Evolutionary conservation across 768 basidiomycete genomes (phyloP).

Genomic region (Epithele typhae): DNA sequence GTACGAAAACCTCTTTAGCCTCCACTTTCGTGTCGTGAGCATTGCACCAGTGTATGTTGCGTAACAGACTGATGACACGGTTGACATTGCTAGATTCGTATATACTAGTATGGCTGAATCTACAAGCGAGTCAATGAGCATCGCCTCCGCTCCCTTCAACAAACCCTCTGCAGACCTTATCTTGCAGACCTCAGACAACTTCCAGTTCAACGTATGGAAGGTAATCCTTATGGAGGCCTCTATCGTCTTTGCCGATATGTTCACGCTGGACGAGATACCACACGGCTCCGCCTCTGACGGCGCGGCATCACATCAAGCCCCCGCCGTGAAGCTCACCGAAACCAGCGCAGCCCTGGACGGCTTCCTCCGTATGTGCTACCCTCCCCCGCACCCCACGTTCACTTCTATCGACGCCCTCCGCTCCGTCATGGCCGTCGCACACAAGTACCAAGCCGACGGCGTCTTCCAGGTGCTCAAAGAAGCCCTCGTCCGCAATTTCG

Average conservation of each 20-base stretch:
- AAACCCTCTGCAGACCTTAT: conserved; percentile 16
- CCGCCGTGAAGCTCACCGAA: conserved; percentile 14
- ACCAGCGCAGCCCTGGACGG: conserved; percentile 11
- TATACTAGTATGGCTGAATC: too few species aligned
- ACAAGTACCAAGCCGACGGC: too few species aligned
- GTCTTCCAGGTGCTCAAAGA: too few species aligned
- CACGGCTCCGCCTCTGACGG: conserved; percentile 5
- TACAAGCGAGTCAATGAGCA: too few species aligned
- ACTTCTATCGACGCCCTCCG: background rate
- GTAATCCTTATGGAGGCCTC: conserved; percentile 14
- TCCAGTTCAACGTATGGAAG: conserved; percentile 15
- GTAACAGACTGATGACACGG: too few species aligned
- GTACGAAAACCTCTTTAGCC: too few species aligned
- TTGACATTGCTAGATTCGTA: too few species aligned
- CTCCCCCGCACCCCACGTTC: conserved; percentile 1
- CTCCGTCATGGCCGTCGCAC: conserved; percentile 4
- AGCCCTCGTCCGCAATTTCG: too few species aligned
- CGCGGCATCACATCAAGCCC: conserved; percentile 9
- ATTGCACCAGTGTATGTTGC: too few species aligned
- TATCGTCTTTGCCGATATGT: conserved; percentile 18
- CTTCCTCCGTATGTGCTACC: conserved; percentile 16
- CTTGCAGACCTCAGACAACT: conserved; percentile 13
- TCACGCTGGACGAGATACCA: conserved; percentile 15
- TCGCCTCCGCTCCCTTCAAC: conserved; percentile 16
- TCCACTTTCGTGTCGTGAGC: too few species aligned